These are phyloP conservation scores for Astrocystis sublimbata DNA, from an alignment of 495 filamentous ascomycete species.

Conservation along the genomic window DNA sequence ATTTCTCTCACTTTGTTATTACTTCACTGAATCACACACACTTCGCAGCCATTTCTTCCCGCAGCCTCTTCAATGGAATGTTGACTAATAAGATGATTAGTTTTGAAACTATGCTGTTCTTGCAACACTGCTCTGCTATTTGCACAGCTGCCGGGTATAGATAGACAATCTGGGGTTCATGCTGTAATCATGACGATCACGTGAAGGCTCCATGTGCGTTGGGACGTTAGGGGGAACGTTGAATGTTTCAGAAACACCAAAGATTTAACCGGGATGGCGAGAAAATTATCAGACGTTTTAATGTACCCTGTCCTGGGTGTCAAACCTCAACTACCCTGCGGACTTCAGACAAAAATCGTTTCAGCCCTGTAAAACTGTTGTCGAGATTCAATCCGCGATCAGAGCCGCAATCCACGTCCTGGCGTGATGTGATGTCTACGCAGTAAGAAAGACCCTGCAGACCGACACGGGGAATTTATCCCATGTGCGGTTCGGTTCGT, in stretches of 20 bases:
- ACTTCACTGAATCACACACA: too few relatives aligned
- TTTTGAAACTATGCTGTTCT: too few relatives aligned
- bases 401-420: conserved; percentile 3
- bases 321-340: conserved; percentile 2
- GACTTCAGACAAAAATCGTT: not conserved
- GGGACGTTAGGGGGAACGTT: not conserved
- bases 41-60: too few relatives aligned
- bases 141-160: not conserved
- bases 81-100: too few relatives aligned
- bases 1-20: too few relatives aligned
- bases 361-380: conserved; percentile 13
- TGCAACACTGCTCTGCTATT: too few relatives aligned
- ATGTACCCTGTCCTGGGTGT: not conserved
- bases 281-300: not conserved
- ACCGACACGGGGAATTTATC: conserved; percentile 1
- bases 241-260: conserved; percentile 4
- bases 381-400: not conserved
- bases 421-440: not conserved
- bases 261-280: not conserved
- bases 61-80: too few relatives aligned
- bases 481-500: not conserved
- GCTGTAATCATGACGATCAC: not conserved
- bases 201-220: not conserved
- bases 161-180: not conserved
- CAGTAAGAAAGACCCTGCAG: conserved; percentile 1